Evolutionary conservation across 305 asterid species (phyloP).

Genomic region (Rubia peregrina): DNA sequence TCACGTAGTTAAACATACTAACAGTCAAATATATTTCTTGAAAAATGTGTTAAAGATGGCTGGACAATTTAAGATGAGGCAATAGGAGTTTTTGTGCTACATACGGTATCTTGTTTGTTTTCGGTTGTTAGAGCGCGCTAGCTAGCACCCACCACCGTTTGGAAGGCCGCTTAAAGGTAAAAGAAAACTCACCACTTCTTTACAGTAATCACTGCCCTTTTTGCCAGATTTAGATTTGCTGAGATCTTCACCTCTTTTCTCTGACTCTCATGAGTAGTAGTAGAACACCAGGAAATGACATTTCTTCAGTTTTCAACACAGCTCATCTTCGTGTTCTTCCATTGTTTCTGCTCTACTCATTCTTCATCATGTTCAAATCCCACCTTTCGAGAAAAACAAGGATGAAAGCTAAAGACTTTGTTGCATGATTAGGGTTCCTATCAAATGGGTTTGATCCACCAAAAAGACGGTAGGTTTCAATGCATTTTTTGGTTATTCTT

Average conservation of each 20-base stretch:
- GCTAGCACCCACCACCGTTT: background rate
- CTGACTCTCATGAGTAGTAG: constrained; percentile 22
- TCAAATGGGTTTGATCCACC: background rate
- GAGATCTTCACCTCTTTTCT: constrained; percentile 14
- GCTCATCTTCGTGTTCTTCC: constrained; percentile 24
- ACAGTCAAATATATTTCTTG: too few relatives aligned
- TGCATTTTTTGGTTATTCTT: background rate
- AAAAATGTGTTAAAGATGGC: too few relatives aligned
- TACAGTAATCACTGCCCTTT: background rate
- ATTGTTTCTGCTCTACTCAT: background rate
- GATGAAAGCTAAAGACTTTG: background rate
- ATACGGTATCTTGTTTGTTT: background rate
- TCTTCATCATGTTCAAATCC: background rate
- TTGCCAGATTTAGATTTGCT: constrained; percentile 36
- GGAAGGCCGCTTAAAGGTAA: background rate
- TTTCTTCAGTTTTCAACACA: constrained; percentile 15
- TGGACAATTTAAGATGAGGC: too few relatives aligned
- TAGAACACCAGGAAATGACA: constrained; percentile 20
- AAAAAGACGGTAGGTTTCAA: constrained; percentile 2
- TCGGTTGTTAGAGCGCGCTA: background rate
- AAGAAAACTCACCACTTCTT: background rate
- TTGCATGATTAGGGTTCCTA: background rate
- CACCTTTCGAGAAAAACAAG: too few relatives aligned
- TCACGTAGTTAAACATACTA: too few relatives aligned
- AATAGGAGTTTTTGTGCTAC: too few relatives aligned